Evolutionary conservation across 2,329 filamentous ascomycete species (phyloP).

Genomic region (Apiospora phragmitis): DNA sequence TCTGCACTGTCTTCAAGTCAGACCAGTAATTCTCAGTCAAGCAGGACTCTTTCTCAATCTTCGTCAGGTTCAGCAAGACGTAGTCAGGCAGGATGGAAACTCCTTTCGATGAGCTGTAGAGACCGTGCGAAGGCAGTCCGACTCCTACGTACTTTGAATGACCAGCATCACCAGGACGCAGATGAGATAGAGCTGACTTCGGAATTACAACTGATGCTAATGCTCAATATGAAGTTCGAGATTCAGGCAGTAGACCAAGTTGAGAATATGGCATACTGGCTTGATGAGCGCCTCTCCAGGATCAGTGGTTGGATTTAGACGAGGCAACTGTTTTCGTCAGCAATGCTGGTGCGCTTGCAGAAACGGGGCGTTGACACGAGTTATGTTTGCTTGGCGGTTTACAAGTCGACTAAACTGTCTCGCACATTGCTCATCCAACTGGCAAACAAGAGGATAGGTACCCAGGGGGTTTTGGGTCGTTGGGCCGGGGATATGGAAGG

Average conservation of each 20-base stretch:
- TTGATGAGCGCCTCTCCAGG: conserved; percentile 42
- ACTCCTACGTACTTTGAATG: conserved; percentile 48
- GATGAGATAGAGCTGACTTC: conserved; percentile 42
- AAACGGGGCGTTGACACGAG: not conserved
- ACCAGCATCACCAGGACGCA: conserved; percentile 25
- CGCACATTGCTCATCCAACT: not conserved
- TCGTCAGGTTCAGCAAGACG: not conserved
- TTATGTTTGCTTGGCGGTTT: not conserved
- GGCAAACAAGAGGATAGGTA: not conserved
- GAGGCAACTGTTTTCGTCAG: not conserved
- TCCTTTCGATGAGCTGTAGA: conserved; percentile 44
- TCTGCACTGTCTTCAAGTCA: not conserved
- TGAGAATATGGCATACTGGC: conserved; percentile 51
- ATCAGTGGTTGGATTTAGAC: conserved; percentile 9
- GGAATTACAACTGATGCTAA: conserved; percentile 72
- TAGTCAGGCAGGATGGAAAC: not conserved
- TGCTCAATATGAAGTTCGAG: conserved; percentile 74
- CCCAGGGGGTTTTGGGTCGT: not conserved
- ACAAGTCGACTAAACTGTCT: not conserved
- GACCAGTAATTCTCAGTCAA: not conserved
- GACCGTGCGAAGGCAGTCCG: conserved; percentile 60
- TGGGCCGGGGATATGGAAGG: not conserved
- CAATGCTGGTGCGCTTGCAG: not conserved
- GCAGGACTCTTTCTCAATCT: conserved; percentile 10
- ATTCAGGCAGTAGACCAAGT: conserved; percentile 68